phyloP scores from a whole-genome alignment of 768 basidiomycete genomes.

The Collybiopsis confluens region DNA sequence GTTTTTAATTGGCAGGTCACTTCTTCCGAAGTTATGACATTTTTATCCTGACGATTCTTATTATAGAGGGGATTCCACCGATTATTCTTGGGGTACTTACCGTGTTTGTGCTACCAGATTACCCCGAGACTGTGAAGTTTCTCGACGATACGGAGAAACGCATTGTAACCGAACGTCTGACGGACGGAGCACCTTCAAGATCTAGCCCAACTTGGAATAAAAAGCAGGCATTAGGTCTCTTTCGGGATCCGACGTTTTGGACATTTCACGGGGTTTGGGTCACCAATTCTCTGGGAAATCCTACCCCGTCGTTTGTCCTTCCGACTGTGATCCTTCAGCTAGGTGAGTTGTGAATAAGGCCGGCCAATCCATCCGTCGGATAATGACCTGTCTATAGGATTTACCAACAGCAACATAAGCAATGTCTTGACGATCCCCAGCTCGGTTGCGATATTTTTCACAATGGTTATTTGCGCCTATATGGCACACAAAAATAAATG shows the following conservation, averaged over 20 bases:
- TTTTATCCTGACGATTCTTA: neutral
- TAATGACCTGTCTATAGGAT: neutral
- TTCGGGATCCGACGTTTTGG: conserved; percentile 5
- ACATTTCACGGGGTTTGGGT: conserved; percentile 2
- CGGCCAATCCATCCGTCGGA: too few species aligned
- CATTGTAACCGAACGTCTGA: neutral
- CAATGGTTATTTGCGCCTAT: conserved; percentile 1
- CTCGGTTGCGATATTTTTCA: conserved; percentile 2
- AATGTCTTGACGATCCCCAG: conserved; percentile 4
- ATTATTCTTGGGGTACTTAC: neutral
- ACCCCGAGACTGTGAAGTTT: conserved; percentile 1
- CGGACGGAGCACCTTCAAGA: neutral
- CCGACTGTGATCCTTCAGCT: conserved; percentile 4
- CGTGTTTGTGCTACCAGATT: conserved; percentile 2
- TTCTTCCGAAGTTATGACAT: neutral
- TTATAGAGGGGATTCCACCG: neutral
- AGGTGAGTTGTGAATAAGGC: neutral
- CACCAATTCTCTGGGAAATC: conserved; percentile 1
- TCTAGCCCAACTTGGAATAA: conserved; percentile 1
- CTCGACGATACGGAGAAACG: neutral
- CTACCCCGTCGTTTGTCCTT: conserved; percentile 2
- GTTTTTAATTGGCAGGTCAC: neutral
- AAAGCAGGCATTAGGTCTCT: neutral
- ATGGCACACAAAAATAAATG: neutral
- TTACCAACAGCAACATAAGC: conserved; percentile 1